A percentile compares a stretch with the other conserved stretches of the same genome.
Conservation (phyloP, 306 rosid species). For the Vigna mungo region DNA sequence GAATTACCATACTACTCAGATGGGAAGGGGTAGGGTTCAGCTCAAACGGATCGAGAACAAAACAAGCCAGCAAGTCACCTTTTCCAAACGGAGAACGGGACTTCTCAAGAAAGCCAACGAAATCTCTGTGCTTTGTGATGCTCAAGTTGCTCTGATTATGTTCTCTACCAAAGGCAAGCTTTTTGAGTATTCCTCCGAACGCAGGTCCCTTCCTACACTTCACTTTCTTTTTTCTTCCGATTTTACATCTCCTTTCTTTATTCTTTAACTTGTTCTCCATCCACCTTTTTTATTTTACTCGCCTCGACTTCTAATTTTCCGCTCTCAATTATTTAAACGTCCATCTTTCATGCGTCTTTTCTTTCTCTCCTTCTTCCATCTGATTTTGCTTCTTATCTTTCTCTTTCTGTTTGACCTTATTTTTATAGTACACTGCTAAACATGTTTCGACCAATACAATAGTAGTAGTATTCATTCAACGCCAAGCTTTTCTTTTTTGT, state of each 20-base stretch:
- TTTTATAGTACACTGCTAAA: conserved; percentile 5
- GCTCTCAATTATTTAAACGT: background rate
- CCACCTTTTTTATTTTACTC: background rate
- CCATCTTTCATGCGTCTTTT: background rate
- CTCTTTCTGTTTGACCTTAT: background rate
- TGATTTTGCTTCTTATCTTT: background rate
- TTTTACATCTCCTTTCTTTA: background rate
- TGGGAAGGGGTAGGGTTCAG: conserved; percentile 92
- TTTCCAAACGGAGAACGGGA: conserved; percentile 73
- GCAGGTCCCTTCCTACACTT: conserved; percentile 46
- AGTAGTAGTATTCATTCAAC: background rate
- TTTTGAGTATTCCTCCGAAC: conserved; percentile 65
- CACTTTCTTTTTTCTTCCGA: background rate
- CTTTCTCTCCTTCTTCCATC: background rate
- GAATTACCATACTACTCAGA: background rate
- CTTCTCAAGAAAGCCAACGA: conserved; percentile 87
- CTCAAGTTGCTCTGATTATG: conserved; percentile 77
- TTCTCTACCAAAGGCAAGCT: conserved; percentile 84
- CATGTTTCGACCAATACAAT: background rate
- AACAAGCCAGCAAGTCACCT: conserved; percentile 82
- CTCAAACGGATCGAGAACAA: conserved; percentile 91
- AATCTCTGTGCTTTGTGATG: conserved; percentile 89
- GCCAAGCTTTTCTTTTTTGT: background rate
- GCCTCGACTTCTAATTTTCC: background rate
- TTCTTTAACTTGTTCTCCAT: background rate